Evolutionary conservation across 495 filamentous ascomycete genomes (phyloP).

Genomic region (Tuber umbilicatum): DNA sequence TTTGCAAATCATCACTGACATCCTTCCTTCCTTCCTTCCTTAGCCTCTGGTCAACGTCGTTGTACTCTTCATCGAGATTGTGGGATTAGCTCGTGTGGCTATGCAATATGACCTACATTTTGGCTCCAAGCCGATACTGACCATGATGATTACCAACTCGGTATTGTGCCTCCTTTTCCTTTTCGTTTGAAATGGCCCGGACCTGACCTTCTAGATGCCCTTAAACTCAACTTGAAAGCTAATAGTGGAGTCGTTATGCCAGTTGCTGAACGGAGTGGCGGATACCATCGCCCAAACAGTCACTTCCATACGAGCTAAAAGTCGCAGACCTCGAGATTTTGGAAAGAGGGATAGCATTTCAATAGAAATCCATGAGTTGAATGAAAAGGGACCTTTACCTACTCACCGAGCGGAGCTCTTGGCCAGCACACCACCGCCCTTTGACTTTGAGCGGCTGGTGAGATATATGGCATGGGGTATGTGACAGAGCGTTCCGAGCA

Average conservation of each 20-base stretch:
- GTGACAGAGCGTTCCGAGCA: constrained; percentile 1
- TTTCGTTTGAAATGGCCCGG: neutral
- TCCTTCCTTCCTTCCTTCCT: constrained; percentile 61
- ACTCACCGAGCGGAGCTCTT: constrained; percentile 54
- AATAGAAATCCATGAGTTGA: constrained; percentile 85
- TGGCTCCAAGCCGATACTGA: constrained; percentile 64
- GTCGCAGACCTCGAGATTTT: constrained; percentile 44
- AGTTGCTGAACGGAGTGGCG: constrained; percentile 82
- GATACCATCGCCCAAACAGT: constrained; percentile 93
- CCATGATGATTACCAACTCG: constrained; percentile 97
- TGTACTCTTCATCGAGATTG: constrained; percentile 22
- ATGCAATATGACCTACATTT: constrained; percentile 79
- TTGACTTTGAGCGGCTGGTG: constrained; percentile 83
- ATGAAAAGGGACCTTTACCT: constrained; percentile 73
- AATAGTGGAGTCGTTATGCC: constrained; percentile 17
- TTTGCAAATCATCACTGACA: constrained; percentile 55
- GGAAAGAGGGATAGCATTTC: constrained; percentile 61
- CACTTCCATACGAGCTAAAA: constrained; percentile 69
- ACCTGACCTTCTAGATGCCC: constrained; percentile 5
- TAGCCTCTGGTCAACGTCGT: constrained; percentile 30
- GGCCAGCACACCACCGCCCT: constrained; percentile 61
- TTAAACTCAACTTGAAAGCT: neutral
- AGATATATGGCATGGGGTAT: constrained; percentile 86
- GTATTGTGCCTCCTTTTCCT: constrained; percentile 49
- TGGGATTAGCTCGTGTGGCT: constrained; percentile 27